Conservation (phyloP, 805 yeast genomes). For the Candida lessepsii region DNA sequence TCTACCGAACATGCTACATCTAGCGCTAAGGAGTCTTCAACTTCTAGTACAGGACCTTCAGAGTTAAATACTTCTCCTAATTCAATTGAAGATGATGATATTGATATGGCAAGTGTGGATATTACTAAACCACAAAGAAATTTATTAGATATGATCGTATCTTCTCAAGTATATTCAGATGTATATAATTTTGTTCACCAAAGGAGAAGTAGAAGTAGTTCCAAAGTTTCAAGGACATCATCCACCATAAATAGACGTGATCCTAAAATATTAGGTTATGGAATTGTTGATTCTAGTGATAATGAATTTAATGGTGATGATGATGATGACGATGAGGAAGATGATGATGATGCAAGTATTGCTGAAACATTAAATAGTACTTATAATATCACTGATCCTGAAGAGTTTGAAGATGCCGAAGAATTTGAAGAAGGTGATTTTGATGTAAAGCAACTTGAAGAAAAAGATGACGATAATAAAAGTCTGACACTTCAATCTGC, state of each 20-base stretch:
- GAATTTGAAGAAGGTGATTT: too few relatives aligned
- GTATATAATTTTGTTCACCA: constrained; percentile 13
- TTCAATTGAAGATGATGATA: constrained; percentile 20
- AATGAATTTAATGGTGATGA: constrained; percentile 8
- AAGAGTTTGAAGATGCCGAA: constrained; percentile 6
- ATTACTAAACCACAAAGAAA: constrained; percentile 24
- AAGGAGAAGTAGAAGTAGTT: neutral
- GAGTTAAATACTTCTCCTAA: too few relatives aligned
- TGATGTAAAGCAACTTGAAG: too few relatives aligned
- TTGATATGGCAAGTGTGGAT: constrained; percentile 27
- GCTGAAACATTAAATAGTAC: constrained; percentile 7
- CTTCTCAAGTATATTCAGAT: constrained; percentile 30
- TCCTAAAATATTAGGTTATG: constrained; percentile 6
- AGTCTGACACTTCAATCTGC: neutral
- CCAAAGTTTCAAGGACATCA: neutral
- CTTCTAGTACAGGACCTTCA: constrained; percentile 3
- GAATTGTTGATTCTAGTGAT: constrained; percentile 4
- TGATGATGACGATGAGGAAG: constrained; percentile 10
- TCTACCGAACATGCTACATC: too few relatives aligned
- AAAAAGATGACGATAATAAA: neutral
- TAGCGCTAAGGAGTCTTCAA: neutral
- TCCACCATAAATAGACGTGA: neutral
- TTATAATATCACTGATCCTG: constrained; percentile 1
- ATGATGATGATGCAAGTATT: constrained; percentile 4
- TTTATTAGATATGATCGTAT: constrained; percentile 28